Percentiles rank a stretch among this genome's conserved stretches.
Evolutionary conservation across 176 grass and related monocot species (phyloP).

Genomic region (Phyllostachys edulis): DNA sequence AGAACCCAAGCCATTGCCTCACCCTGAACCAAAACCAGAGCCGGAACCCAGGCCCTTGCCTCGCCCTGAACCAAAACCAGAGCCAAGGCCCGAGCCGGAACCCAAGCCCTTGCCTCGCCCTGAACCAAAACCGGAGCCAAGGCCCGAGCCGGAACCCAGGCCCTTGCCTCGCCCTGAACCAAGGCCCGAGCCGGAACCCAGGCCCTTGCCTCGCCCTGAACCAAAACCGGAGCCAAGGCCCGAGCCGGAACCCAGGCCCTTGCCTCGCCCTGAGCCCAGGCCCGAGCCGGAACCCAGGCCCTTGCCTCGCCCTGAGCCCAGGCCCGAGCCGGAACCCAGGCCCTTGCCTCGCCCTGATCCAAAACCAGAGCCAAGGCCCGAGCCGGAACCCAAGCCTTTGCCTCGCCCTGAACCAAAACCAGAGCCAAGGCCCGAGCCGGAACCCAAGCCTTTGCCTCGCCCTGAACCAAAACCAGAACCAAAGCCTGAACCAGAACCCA

Average conservation of each 20-base stretch:
- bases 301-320: background rate
- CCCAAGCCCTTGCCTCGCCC: background rate
- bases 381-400: accelerated
- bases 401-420: background rate
- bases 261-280: accelerated
- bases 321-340: accelerated
- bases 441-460: background rate
- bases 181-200: accelerated
- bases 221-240: background rate
- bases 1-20: no score
- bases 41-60: background rate
- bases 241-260: background rate
- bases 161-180: no score
- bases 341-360: accelerated
- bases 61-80: background rate
- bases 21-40: no score
- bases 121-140: background rate
- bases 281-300: accelerated
- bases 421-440: background rate
- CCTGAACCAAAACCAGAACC: background rate
- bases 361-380: background rate
- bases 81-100: background rate
- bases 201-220: background rate
- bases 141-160: background rate
- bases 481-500: background rate